Base-by-base conservation (phyloP, 805 yeast species). In the Candida insectorum region DNA sequence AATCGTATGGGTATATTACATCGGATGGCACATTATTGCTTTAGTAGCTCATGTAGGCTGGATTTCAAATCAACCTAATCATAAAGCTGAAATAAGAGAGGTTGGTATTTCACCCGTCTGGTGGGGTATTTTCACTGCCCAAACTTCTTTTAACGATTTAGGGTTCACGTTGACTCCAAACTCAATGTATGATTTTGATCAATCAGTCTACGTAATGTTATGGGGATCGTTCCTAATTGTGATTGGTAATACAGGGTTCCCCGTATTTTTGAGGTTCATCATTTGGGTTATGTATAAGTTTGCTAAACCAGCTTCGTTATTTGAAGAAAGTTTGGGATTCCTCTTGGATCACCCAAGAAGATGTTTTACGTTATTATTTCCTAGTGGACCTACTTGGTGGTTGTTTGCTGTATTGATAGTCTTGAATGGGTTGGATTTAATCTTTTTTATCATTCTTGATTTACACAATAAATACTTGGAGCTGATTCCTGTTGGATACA, bases 321-420 rank as follows among this genome's bases (percentile, higher is more conserved):
- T 52, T 40, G 74, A 73, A 37, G 97, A 93, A 51, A 82, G 95
- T 5, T 60, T 89, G 11, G 89, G 86, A 0, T 93, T 93, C 47
- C 58, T 93, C 38, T 65, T 93, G 25, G 97, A 89, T 42, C 98
- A 93, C 56, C 99, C 99, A 1, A 79, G 99, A 52, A 83, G 99
- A 50, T 93, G 98, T 55, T 93, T 91, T 52, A 88, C 97, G 3
- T 62, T 93, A 38, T 65, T 93, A 36, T 93, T 93, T 49, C 98
- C 98, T 0, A 75, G 91, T 3, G 79, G 81, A 2, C 95, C 97
- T 3, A 91, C 98, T 0, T 87, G 96, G 95, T 88, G 96, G 96
- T 67, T 93, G 27, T 68, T 88, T 32, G 68, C 77, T 36, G 85
- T 89, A 13, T 66, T 93, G 40, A 70, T 88, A 11, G 70, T 71